phyloP scores from a whole-genome alignment of 108 stramenopile genomes.

The Chaetoceros tenuissimus region DNA sequence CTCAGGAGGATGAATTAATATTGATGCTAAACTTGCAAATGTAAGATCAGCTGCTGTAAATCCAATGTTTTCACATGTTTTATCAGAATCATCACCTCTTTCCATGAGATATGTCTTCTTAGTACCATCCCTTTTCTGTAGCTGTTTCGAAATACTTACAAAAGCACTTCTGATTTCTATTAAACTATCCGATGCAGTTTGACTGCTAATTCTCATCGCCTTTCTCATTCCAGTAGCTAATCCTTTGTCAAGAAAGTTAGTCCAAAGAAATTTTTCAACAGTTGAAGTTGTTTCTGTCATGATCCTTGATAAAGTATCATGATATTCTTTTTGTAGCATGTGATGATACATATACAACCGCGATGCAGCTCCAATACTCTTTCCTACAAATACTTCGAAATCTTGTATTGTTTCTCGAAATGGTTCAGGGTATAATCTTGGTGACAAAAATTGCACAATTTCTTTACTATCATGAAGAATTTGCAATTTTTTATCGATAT shows the following conservation, averaged over 20 bases:
- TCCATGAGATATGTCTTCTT: conserved; percentile 1
- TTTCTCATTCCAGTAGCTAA: conserved; percentile 11
- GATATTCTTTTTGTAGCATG: conserved; percentile 2
- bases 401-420: conserved; percentile 6
- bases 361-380: conserved; percentile 12
- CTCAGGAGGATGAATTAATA: conserved; percentile 15
- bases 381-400: conserved; percentile 20
- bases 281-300: background rate
- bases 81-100: background rate
- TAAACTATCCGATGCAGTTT: background rate
- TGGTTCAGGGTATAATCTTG: conserved; percentile 14
- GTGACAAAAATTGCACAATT: conserved; percentile 9
- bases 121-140: conserved; percentile 8
- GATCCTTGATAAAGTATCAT: background rate
- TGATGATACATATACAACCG: conserved; percentile 14
- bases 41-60: conserved; percentile 34
- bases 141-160: conserved; percentile 10
- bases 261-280: conserved; percentile 12
- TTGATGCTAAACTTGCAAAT: conserved; percentile 16
- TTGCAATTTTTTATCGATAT: background rate
- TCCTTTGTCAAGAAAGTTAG: conserved; percentile 15
- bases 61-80: background rate
- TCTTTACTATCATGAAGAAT: background rate
- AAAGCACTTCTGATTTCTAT: conserved; percentile 9
- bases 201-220: conserved; percentile 7